Base-by-base conservation (phyloP, 78 protist species). In the Pigoraptor vietnamica region DNA sequence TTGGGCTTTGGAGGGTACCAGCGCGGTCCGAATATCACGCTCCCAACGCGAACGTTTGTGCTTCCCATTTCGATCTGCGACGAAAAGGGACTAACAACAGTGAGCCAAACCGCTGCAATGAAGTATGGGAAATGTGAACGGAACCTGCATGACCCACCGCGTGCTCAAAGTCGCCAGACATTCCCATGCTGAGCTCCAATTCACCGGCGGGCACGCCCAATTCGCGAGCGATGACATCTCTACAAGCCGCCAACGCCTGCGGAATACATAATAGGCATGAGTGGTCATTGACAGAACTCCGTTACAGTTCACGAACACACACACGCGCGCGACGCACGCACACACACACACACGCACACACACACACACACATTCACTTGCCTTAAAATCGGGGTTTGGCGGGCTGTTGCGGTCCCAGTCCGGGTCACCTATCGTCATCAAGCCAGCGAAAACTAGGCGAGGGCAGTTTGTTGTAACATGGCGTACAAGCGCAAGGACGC, bases 401-500 rank as follows among this genome's bases (percentile, higher is more conserved):
- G 0, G 10, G 10, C 6, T 90, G 1, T 1, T 1, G 34, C 14
- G 35, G 37, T 88, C 40, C 2, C 48, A 0, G 84, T 40, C 94
- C 0, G 81, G 87, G 2, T 21, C 56, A 37, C 98, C 98, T 88
- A 97, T 95, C n/a, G 98, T 97, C 98, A 97, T 97, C 35, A 97
- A 89, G 25, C 98, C 98, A 2, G 0, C 33, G 36, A 97, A 29
- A 25, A 34, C 2, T 79, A 97, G 23, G 39, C 25, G 1, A 23
- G 81, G 32, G 90, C 97, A 95, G 0, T 39, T 2, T 0, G 0
- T 55, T 14, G 0, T 23, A 35, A 96, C 56, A 39, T 9, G 32
- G 32, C 9, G 34, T 10, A 81, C 95, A 21, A 96, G 94, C 25
- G 2, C 90, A 0, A 82, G n/a, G 6, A 34, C 79, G 0, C 93